Evolutionary conservation across 2,329 filamentous ascomycete genomes (phyloP).

Genomic region (Karstenula rhodostoma): DNA sequence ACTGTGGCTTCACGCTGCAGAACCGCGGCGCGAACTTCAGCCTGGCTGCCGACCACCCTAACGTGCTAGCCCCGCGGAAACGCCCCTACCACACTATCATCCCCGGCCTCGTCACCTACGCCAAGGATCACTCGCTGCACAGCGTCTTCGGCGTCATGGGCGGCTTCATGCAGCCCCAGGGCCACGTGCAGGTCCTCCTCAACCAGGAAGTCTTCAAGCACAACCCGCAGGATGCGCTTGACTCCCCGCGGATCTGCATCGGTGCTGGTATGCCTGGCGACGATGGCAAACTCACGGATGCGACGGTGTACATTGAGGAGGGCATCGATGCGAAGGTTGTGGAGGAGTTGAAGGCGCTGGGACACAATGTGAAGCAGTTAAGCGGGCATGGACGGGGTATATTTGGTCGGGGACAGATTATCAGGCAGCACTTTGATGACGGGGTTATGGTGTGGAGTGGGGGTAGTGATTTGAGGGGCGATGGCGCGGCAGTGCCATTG

Average conservation of each 20-base stretch:
- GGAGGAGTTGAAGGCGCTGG: slow-evolving; percentile 71
- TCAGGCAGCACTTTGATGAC: slow-evolving; percentile 80
- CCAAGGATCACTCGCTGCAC: slow-evolving; percentile 76
- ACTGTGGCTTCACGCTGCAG: slow-evolving; percentile 92
- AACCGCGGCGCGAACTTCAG: slow-evolving; percentile 91
- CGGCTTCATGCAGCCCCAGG: slow-evolving; percentile 97
- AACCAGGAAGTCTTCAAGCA: slow-evolving; percentile 86
- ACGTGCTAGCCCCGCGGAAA: slow-evolving; percentile 80
- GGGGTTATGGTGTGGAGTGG: slow-evolving; percentile 80
- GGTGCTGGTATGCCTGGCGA: slow-evolving; percentile 73
- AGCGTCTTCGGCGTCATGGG: slow-evolving; percentile 97
- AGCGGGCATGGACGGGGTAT: slow-evolving; percentile 69
- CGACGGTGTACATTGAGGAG: slow-evolving; percentile 80
- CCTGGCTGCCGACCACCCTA: slow-evolving; percentile 76
- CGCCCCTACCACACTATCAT: slow-evolving; percentile 98
- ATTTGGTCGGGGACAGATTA: slow-evolving; percentile 90
- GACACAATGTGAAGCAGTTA: slow-evolving; percentile 76
- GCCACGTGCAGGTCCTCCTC: slow-evolving; percentile 90
- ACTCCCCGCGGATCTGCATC: slow-evolving; percentile 91
- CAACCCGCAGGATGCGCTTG: slow-evolving; percentile 86
- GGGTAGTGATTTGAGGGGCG: slow-evolving; percentile 86
- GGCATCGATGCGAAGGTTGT: slow-evolving; percentile 76
- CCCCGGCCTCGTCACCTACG: slow-evolving; percentile 85
- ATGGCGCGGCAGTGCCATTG: slow-evolving; percentile 73
- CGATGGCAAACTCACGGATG: slow-evolving; percentile 64